Conservation (phyloP, 352 stramenopile species). For the Pelagophyceae sp. region DNA sequence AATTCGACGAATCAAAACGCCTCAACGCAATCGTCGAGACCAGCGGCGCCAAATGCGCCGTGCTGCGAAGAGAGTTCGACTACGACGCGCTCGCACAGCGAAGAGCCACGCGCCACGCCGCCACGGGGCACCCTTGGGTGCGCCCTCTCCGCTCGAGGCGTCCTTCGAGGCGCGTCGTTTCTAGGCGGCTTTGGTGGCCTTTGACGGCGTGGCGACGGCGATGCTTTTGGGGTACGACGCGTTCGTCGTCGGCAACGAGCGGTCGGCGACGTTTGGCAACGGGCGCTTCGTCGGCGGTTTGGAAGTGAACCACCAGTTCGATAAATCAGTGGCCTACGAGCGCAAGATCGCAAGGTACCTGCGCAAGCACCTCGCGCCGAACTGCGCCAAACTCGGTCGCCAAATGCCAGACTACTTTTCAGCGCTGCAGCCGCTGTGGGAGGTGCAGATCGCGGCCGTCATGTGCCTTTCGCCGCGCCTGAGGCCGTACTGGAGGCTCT, state of each 20-base stretch:
- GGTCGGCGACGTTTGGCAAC: neutral
- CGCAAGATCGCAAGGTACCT: neutral
- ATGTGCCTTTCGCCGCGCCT: neutral
- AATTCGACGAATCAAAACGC: constrained; percentile 8
- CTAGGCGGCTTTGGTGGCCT: constrained; percentile 8
- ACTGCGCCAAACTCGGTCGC: too few species aligned
- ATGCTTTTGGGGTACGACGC: constrained; percentile 6
- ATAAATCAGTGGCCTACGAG: constrained; percentile 11
- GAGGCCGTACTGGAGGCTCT: neutral
- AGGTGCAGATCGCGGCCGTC: constrained; percentile 8
- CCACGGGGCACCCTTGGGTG: constrained; percentile 13
- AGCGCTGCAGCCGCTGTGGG: constrained; percentile 15
- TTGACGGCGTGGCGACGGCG: neutral
- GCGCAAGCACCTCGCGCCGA: neutral
- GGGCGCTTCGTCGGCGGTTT: neutral
- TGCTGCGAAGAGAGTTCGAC: neutral
- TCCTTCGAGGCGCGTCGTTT: too few species aligned
- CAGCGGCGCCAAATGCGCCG: neutral
- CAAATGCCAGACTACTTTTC: constrained; percentile 18
- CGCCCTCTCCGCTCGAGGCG: too few species aligned
- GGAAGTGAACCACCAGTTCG: constrained; percentile 21
- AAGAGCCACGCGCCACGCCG: neutral
- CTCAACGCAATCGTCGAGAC: neutral
- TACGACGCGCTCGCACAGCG: neutral
- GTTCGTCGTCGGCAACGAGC: constrained; percentile 17